Base-by-base conservation (phyloP, 805 yeast species). In the Spathaspora hagerdaliae region DNA sequence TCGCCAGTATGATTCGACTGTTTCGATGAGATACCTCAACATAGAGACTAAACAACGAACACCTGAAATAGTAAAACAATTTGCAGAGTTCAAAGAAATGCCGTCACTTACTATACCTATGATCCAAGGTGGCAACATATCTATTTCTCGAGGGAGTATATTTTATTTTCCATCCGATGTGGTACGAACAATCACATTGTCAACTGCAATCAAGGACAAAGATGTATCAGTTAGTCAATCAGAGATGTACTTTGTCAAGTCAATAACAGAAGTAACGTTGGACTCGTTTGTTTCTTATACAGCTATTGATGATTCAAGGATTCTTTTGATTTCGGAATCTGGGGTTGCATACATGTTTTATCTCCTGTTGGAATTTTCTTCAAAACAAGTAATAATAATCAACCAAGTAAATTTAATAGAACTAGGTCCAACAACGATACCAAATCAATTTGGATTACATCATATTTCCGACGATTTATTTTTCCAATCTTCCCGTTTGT, bases 61-160 rank as follows among this genome's bases (percentile, higher is more conserved):
- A 8, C 9, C 39, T 13, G 29, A 31, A 3, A n/a, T 46, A 27
- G 10, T n/a, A 10, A 33, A 27, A 24, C 44, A 46, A 35, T 46
- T 38, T 19, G 39, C 50, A n/a, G 36, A 35, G 13, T 46, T 46
- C 36, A 44, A 44, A 5, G 31, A 39, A 33, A 31, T 29, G 11
- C 50, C 50, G 8, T 13, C 38, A 2, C 13, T 40, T 3, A 46
- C 43, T 24, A 27, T 43, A 6, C 50, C 50, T 2, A 11, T 41
- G 24, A 24, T 7, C 9, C 27, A 38, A 10, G 44, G 40, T 31
- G 50, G 47, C 5, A 38, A 34, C 27, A 24, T 46, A 7, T 44
- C 42, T 1, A 5, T 43, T 3, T 36, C 38, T 15, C n/a, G n/a
- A 3, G 33, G 24, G 10, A 40, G 31, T 9, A 27, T 40, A 10